Conservation (phyloP, 805 yeast genomes). For the Myxozyma melibiosi region DNA sequence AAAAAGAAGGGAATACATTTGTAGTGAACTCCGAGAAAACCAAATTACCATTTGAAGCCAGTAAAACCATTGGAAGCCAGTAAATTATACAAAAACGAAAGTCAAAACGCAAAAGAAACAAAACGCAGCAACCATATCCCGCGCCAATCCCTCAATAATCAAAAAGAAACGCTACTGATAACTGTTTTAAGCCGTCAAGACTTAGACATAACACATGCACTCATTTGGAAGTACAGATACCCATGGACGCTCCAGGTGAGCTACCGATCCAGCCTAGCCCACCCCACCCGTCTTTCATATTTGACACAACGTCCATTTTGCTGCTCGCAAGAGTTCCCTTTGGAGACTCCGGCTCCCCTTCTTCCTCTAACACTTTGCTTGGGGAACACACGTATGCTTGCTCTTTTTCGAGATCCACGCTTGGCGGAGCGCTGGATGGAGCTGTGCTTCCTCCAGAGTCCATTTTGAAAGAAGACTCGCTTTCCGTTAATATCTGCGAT, state of each 20-base stretch:
- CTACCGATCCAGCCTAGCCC: slow-evolving; percentile 12
- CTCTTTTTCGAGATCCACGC: slow-evolving; percentile 15
- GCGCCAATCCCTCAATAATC: no score
- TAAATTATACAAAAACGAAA: no score
- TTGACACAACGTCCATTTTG: not conserved
- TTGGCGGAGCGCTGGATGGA: slow-evolving; percentile 19
- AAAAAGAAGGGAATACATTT: no score
- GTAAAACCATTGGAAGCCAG: no score
- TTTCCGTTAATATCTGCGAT: not conserved
- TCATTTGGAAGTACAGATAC: slow-evolving; percentile 1
- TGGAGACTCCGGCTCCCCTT: not conserved
- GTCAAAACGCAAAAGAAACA: no score
- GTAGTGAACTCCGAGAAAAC: no score
- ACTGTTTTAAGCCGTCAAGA: no score
- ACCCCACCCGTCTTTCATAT: slow-evolving; percentile 12
- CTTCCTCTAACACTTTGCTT: not conserved
- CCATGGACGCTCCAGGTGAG: not conserved
- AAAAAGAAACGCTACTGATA: no score
- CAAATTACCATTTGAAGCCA: no score
- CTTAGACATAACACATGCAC: no score
- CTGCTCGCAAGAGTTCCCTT: no score
- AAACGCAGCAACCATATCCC: no score
- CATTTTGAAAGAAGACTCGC: not conserved
- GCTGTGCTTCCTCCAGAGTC: slow-evolving; percentile 13
- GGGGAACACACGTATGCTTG: slow-evolving; percentile 4